Evolutionary conservation across 495 filamentous ascomycete genomes (phyloP).

Genomic region (Amniculicola lignicola): DNA sequence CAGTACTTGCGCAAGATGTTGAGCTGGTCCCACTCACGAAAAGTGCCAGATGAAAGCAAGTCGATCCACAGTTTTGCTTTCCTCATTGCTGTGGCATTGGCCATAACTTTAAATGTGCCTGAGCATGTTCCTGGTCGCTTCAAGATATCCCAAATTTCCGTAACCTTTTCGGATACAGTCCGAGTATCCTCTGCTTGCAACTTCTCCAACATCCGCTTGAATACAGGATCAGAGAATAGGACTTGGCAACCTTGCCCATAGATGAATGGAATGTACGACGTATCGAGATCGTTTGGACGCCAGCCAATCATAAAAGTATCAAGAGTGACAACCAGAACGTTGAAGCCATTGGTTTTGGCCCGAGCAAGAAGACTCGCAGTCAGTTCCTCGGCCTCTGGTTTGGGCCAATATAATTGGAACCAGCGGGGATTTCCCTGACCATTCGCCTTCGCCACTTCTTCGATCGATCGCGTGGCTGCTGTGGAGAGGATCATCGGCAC

Average conservation of each 20-base stretch:
- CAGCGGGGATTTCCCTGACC: constrained; percentile 32
- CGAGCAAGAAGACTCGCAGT: constrained; percentile 30
- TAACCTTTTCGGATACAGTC: constrained; percentile 14
- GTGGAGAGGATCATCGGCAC: constrained; percentile 33
- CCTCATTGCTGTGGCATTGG: constrained; percentile 23
- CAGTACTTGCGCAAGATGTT: constrained; percentile 36
- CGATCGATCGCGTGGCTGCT: constrained; percentile 31
- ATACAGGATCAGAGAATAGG: constrained; percentile 30
- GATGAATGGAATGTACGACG: constrained; percentile 33
- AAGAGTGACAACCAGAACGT: constrained; percentile 36
- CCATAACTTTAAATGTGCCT: constrained; percentile 26
- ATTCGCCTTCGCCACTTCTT: constrained; percentile 33
- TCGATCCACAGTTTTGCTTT: constrained; percentile 23
- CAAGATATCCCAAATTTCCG: constrained; percentile 26
- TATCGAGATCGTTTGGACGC: constrained; percentile 34
- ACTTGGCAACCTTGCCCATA: constrained; percentile 33
- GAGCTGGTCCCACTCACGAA: constrained; percentile 37
- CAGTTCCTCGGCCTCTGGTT: constrained; percentile 28
- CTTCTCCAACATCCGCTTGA: constrained; percentile 32
- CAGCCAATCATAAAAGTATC: constrained; percentile 36
- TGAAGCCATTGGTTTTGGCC: constrained; percentile 33
- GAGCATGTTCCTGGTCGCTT: constrained; percentile 27
- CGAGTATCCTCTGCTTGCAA: constrained; percentile 18
- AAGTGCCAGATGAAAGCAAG: constrained; percentile 21
- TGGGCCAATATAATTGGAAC: constrained; percentile 35